Conservation (phyloP, 2,329 filamentous ascomycete species). For the Epichloe scottii region DNA sequence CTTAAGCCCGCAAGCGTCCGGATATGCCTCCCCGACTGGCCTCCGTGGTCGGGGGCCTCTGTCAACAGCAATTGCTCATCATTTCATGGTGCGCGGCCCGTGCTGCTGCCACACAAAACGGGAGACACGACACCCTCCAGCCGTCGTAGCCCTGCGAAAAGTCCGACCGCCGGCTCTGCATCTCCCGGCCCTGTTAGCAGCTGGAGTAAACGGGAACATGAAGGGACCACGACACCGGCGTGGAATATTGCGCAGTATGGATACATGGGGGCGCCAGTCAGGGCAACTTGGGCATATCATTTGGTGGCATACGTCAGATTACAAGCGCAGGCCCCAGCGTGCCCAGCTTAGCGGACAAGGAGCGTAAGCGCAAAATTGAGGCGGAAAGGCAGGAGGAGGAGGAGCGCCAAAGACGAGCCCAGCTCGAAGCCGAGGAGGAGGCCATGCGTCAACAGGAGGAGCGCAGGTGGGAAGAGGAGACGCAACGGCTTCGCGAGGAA, state of each 20-base stretch:
- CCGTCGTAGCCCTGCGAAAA: conserved; percentile 50
- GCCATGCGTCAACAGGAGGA: conserved; percentile 50
- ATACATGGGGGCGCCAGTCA: conserved; percentile 98
- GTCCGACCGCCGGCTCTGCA: conserved; percentile 33
- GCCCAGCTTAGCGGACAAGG: conserved; percentile 73
- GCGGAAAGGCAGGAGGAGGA: conserved; percentile 49
- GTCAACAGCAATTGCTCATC: conserved; percentile 48
- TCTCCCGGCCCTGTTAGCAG: conserved; percentile 56
- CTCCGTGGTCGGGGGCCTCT: conserved; percentile 35
- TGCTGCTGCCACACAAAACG: conserved; percentile 34
- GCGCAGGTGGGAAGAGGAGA: conserved; percentile 53
- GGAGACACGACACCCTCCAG: conserved; percentile 39
- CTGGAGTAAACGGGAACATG: conserved; percentile 80
- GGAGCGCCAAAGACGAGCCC: conserved; percentile 31
- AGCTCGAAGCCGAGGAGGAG: conserved; percentile 47
- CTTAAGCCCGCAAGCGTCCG: conserved; percentile 56
- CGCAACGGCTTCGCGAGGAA: conserved; percentile 43
- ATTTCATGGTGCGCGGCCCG: conserved; percentile 27
- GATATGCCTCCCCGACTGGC: conserved; percentile 34
- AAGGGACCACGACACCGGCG: conserved; percentile 69
- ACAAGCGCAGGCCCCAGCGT: conserved; percentile 70
- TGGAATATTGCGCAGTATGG: conserved; percentile 99
- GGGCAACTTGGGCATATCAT: conserved; percentile 85
- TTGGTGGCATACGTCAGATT: conserved; percentile 86
- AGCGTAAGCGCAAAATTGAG: conserved; percentile 50